Percentiles rank a stretch among this genome's conserved stretches.
Conservation (phyloP, 1,284 basidiomycete species). For the Papiliotrema laurentii region DNA sequence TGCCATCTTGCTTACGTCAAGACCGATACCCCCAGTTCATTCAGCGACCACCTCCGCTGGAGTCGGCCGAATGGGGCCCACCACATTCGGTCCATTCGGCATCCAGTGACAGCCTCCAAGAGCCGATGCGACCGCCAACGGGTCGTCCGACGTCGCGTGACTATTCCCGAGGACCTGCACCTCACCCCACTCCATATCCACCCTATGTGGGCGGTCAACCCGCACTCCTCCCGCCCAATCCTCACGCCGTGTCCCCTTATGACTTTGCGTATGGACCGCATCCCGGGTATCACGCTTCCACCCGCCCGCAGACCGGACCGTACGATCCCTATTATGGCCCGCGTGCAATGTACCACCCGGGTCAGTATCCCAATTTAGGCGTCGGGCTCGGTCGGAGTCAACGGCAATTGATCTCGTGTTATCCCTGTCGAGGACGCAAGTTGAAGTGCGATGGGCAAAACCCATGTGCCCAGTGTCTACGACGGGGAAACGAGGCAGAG, state of each 20-base stretch:
- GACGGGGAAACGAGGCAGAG: constrained; percentile 21
- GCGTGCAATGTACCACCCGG: neutral
- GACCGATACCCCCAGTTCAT: too few species aligned
- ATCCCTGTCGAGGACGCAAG: constrained; percentile 36
- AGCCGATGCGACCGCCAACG: too few species aligned
- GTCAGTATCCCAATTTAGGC: neutral
- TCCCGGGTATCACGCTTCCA: neutral
- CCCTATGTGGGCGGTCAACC: neutral
- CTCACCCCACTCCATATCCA: neutral
- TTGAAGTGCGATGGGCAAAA: constrained; percentile 35
- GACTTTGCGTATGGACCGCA: neutral
- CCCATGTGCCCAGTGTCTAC: constrained; percentile 34
- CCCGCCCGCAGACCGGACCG: neutral
- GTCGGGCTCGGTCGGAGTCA: constrained; percentile 5
- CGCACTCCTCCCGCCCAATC: neutral
- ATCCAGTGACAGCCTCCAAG: too few species aligned
- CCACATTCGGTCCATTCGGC: too few species aligned
- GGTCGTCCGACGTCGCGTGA: too few species aligned
- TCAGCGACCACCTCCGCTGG: too few species aligned
- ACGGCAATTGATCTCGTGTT: constrained; percentile 38
- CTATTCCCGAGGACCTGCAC: too few species aligned
- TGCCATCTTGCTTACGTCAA: too few species aligned
- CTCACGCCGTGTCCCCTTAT: neutral
- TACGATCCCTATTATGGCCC: neutral
- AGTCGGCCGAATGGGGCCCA: too few species aligned